Base-by-base conservation (phyloP, 2,329 filamentous ascomycete genomes). In the Fusarium keratoplasticum region DNA sequence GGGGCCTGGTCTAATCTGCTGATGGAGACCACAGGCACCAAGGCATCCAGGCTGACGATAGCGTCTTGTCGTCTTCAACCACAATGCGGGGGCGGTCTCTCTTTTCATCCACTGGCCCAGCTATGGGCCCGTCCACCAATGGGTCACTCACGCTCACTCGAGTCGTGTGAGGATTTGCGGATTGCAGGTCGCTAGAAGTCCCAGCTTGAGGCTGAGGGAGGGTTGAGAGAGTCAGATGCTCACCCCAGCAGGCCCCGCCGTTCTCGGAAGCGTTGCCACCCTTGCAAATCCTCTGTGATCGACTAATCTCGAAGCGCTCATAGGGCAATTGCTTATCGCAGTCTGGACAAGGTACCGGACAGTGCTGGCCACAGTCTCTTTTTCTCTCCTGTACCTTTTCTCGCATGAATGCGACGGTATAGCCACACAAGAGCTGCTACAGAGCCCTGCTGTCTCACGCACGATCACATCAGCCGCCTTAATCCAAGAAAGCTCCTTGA, bases 271-370 rank as follows among this genome's bases (percentile, higher is more conserved):
- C 31, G 52, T 64, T 52, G 71, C 69, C 74, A 76, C 66, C 50
- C 69, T 40, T 64, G 69, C 57, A 47, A 8, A 57, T 33, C 47
- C 35, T 52, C 22, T 47, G 20, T 25, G 44, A 67, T 66, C 63
- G 69, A 61, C 73, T 63, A 76, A 72, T 74, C 63, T n/a, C n/a
- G 29, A 57, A 35, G 29, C 27, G 47, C 59, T 70, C 6, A 76
- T 76, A 72, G 74, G 74, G 40, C 69, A 64, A 74, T 74, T 35
- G 18, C 73, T 76, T 76, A 76, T 76, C 73, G 62, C 42, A 27
- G 59, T 65, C 54, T 61, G 44, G 16, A 25, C n/a, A 31, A 58
- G 35, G 61, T 63, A 64, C 61, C 42, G 22, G 14, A 55, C 54
- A 57, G 67, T 59, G 67, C 62, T 66, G 64, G 60, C 71, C 71